Percentiles rank a stretch among this genome's conserved stretches.
These are phyloP conservation scores for Starmerella cellae DNA, from an alignment of 805 yeast species.

Conservation along the genomic window DNA sequence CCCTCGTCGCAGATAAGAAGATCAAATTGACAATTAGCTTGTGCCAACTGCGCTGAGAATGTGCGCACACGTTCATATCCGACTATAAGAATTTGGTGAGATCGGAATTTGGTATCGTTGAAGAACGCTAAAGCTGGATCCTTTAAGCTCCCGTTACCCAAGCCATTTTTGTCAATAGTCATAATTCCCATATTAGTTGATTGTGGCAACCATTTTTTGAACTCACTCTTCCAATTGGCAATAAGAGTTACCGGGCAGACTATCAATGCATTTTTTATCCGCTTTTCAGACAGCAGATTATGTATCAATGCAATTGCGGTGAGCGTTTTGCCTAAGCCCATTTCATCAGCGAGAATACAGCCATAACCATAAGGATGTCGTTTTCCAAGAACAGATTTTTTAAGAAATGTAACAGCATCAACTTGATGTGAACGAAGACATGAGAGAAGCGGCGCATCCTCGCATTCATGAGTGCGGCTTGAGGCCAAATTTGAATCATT, in stretches of 20 bases:
- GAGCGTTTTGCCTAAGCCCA: slow-evolving; percentile 89
- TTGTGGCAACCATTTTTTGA: slow-evolving; percentile 65
- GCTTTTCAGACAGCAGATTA: slow-evolving; percentile 47
- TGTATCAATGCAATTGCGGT: slow-evolving; percentile 74
- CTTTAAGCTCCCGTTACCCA: slow-evolving; percentile 13
- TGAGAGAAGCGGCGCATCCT: slow-evolving; percentile 14
- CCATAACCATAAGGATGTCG: slow-evolving; percentile 43
- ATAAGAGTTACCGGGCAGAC: slow-evolving; percentile 88
- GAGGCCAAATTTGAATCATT: no score
- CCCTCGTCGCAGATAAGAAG: slow-evolving; percentile 89
- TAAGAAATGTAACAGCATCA: slow-evolving; percentile 71
- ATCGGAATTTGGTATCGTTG: slow-evolving; percentile 46
- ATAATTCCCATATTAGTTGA: slow-evolving; percentile 51
- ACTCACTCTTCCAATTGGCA: slow-evolving; percentile 77
- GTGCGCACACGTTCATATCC: slow-evolving; percentile 79
- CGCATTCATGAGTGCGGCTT: no score
- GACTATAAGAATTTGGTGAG: slow-evolving; percentile 69
- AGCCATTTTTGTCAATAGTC: slow-evolving; percentile 36
- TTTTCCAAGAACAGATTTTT: slow-evolving; percentile 69
- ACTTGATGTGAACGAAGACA: slow-evolving; percentile 70
- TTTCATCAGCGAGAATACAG: slow-evolving; percentile 84
- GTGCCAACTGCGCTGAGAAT: neutral
- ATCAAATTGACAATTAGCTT: slow-evolving; percentile 34
- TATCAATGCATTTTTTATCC: slow-evolving; percentile 48
- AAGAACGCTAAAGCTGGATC: slow-evolving; percentile 24